Base-by-base conservation (phyloP, 306 rosid species). In the Inga oerstediana region DNA sequence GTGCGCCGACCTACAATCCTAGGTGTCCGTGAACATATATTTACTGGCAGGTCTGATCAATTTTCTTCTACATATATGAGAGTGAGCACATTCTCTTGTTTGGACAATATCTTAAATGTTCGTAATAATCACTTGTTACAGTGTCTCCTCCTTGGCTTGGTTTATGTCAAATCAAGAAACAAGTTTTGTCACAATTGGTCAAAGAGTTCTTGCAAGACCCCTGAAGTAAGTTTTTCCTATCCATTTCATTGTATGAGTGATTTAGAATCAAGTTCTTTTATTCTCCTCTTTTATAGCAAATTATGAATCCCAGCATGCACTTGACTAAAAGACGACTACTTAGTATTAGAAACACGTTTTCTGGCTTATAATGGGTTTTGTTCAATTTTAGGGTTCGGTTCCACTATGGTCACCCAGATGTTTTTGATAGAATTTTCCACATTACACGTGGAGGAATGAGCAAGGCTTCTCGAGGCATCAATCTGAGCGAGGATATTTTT, bases 101-200 rank as follows among this genome's bases (percentile, higher is more conserved):
- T 51, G 9, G 46, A 41, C 64, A 61, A 69, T 70, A 56, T 76
- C 37, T 70, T 59, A 69, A 64, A 69, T 67, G 56, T 72, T 59
- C 59, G 77, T 64, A 46, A 67, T 64, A 46, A 61, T 67, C 37
- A 73, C 76, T 80, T 80, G 78, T 75, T 77, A 72, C 97, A 96
- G 99, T 94, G 99, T 96, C 61, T 96, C 99, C 79, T 96, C 99
- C 66, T 82, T 94, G 93, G 99, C 97, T 75, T 96, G 99, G 99
- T 96, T 96, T 83, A 96, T 96, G 99, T 96, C 99, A 80, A 96
- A 96, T 90, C 99, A 96, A 89, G 99, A 96, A 85, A 91, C 95
- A 73, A 91, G 97, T 83, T 96, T 96, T 82, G 99, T 96, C 79
- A 96, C 99, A 67, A 86, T 96, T 65, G 99, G 99, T 65, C 99